A percentile compares a stretch with the other conserved stretches of the same genome.
Evolutionary conservation across 2,329 filamentous ascomycete genomes (phyloP).

Genomic region (Epichloe elymi): DNA sequence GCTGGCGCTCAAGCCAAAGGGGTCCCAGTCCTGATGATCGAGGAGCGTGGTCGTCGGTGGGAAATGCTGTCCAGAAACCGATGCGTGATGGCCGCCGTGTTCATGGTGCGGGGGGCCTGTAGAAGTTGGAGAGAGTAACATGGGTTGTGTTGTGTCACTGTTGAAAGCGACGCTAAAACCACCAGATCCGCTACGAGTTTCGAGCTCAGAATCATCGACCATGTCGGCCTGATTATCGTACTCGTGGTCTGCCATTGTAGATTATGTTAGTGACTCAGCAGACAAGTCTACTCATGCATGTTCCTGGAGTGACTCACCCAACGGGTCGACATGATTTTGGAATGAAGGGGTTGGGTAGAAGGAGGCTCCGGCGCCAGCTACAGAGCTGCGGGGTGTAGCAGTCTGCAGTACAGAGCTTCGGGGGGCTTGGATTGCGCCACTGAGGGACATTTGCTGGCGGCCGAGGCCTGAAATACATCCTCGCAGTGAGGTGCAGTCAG

Average conservation of each 20-base stretch:
- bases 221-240: conserved; percentile 85
- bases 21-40: conserved; percentile 86
- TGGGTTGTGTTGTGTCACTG: conserved; percentile 26
- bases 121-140: conserved; percentile 28
- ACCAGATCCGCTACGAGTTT: conserved; percentile 50
- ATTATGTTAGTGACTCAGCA: conserved; percentile 49
- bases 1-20: conserved; percentile 82
- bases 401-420: conserved; percentile 24
- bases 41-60: conserved; percentile 48
- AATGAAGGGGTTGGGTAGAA: conserved; percentile 76
- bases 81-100: conserved; percentile 20
- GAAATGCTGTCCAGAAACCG: conserved; percentile 33
- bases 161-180: conserved; percentile 50
- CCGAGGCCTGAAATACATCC: conserved; percentile 21
- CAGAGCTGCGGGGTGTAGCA: conserved; percentile 22
- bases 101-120: conserved; percentile 26
- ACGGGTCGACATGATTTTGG: conserved; percentile 87
- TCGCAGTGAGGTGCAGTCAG: conserved; percentile 35
- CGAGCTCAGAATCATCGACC: conserved; percentile 68
- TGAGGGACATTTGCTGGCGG: conserved; percentile 20
- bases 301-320: conserved; percentile 58
- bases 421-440: conserved; percentile 11
- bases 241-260: conserved; percentile 69
- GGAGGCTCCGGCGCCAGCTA: conserved; percentile 27
- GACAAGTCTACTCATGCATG: conserved; percentile 31